Conservation (phyloP, 2,329 filamentous ascomycete species). For the Stagonosporopsis vannaccii region DNA sequence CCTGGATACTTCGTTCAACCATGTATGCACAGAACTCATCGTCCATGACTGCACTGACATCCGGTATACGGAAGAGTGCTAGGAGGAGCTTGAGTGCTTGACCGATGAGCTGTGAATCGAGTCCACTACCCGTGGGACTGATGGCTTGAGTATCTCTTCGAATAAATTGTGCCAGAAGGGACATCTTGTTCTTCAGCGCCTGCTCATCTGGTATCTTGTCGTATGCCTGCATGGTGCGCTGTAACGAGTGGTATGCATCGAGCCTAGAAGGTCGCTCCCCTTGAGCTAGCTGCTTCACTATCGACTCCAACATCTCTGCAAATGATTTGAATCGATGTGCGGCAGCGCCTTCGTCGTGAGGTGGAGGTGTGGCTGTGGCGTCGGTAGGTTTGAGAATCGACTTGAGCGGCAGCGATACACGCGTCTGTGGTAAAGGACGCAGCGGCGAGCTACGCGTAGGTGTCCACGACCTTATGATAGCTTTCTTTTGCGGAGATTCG, state of each 20-base stretch:
- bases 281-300: conserved; percentile 80
- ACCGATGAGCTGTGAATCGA: conserved; percentile 74
- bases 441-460: conserved; percentile 53
- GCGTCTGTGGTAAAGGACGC: conserved; percentile 57
- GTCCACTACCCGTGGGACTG: conserved; percentile 59
- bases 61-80: conserved; percentile 76
- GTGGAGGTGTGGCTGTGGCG: conserved; percentile 47
- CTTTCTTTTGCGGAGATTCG: conserved; percentile 60
- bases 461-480: conserved; percentile 35
- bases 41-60: conserved; percentile 73
- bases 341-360: conserved; percentile 48
- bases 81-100: conserved; percentile 80
- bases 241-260: conserved; percentile 86
- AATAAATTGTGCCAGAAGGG: conserved; percentile 80
- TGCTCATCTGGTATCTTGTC: conserved; percentile 71
- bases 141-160: conserved; percentile 77
- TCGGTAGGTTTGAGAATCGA: conserved; percentile 81
- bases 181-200: conserved; percentile 71
- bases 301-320: conserved; percentile 82
- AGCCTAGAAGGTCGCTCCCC: conserved; percentile 74
- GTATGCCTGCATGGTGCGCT: conserved; percentile 78
- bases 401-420: conserved; percentile 65
- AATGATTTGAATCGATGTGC: conserved; percentile 66
- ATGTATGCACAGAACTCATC: conserved; percentile 82
- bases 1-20: conserved; percentile 79